Conservation (phyloP, 768 basidiomycete species). For the Boletus huronensis region DNA sequence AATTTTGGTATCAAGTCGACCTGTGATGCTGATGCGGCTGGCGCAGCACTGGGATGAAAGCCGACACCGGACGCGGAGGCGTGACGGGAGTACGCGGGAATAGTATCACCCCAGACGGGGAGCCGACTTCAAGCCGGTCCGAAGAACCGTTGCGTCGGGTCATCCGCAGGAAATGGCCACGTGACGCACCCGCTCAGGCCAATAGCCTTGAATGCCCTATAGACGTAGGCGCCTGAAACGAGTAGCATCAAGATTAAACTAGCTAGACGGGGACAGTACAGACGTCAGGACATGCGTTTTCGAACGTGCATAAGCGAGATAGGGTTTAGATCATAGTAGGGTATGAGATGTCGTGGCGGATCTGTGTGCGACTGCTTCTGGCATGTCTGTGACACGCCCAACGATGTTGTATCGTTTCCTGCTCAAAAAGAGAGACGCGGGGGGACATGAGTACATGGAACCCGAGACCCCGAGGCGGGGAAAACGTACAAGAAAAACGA, state of each 20-base stretch:
- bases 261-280: neutral
- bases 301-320: neutral
- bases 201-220: no score
- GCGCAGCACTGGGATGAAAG: neutral
- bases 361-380: constrained; percentile 31
- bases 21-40: neutral
- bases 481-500: constrained; percentile 75
- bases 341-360: neutral
- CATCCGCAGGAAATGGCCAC: neutral
- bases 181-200: neutral
- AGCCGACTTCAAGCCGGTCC: neutral
- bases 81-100: neutral
- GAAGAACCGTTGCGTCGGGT: no score
- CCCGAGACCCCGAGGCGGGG: neutral
- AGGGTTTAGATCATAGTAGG: neutral
- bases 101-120: neutral
- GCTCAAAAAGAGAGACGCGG: neutral
- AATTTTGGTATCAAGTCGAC: neutral
- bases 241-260: neutral
- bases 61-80: neutral
- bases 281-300: neutral
- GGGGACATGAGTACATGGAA: neutral
- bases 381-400: constrained; percentile 63
- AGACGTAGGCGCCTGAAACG: no score
- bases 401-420: constrained; percentile 89